Evolutionary conservation across 805 yeast genomes (phyloP), one percentile per base, ranked within the genome.

Genomic region (Wickerhamomyces chaumierensis): DNA sequence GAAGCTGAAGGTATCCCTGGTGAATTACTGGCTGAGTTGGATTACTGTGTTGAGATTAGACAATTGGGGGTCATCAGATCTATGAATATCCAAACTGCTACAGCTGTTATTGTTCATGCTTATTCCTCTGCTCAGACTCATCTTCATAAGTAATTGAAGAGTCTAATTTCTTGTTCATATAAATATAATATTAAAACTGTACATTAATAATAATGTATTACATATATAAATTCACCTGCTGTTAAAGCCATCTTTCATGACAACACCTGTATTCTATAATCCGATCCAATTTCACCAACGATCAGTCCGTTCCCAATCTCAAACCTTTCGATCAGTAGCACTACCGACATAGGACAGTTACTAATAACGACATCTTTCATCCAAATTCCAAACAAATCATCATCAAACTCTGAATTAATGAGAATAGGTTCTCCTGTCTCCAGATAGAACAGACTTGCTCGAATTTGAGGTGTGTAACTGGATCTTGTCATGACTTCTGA

Each of bases 31-130:
- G 80, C 84, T 0, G 90, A 83, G 51, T 63, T 90, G 25, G 96
- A 88, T 53, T 64, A 78, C 47, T 88, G 96, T 55, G 75, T 90
- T 32, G 95, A 88, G 52, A 88, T 88, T 48, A 84, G 86, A 53
- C 97, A 88, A 55, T 79, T 76, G 32, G 97, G 97, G 14, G 87
- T 88, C 15, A 77, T 90, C 32, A 69, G 97, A 48, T 87, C 96
- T 1, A 88, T 88, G 97, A 88, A 88, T 53, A 88, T 88, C 44
- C 97, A 88, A 61, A 88, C 96, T 0, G 97, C 96, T 1, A 79
- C 96, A 1, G 97, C 96, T 0, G 87, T 88, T 17, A 75, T 88
- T 37, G 95, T 87, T 6, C 94, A 88, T 58, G 92, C 96, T 0
- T 88, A 90, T 51, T 77, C 94, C 1, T 45, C 53, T 2, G 36